phyloP scores from a whole-genome alignment of 2,329 filamentous ascomycete species.

The Dryadomyces quercivorus region DNA sequence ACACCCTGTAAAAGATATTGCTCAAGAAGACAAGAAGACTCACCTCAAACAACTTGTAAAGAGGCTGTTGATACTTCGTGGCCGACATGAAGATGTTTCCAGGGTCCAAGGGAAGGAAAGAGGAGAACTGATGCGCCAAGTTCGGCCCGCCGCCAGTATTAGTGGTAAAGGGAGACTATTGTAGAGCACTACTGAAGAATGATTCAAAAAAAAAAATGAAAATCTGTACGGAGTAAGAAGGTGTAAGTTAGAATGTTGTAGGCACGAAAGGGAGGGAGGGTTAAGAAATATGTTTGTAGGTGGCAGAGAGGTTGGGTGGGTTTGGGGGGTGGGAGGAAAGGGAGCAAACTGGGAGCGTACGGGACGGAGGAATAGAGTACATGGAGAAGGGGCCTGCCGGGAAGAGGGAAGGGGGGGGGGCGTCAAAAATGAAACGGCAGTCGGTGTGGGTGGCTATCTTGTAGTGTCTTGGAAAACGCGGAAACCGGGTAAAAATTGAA shows the following conservation, averaged over 20 bases:
- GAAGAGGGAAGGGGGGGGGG: neutral
- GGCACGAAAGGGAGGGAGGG: neutral
- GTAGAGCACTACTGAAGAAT: neutral
- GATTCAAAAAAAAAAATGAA: neutral
- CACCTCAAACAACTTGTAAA: conserved; percentile 49
- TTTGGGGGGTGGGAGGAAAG: neutral
- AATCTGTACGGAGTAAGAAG: neutral
- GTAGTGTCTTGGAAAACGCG: neutral
- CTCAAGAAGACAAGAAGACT: no score
- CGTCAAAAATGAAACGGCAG: neutral
- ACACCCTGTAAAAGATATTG: neutral
- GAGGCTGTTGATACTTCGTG: conserved; percentile 40
- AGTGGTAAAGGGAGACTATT: neutral
- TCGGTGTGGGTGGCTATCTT: neutral
- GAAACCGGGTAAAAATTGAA: neutral
- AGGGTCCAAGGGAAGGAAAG: neutral
- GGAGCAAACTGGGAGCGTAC: neutral
- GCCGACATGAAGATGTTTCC: conserved; percentile 36
- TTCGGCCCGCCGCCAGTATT: neutral
- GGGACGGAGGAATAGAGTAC: neutral
- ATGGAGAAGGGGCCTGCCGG: no score
- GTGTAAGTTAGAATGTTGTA: neutral
- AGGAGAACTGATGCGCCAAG: neutral
- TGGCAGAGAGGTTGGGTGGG: neutral
- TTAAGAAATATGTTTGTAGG: neutral